phyloP scores from a whole-genome alignment of 805 yeast species.

The Candida coquimbonensis region DNA sequence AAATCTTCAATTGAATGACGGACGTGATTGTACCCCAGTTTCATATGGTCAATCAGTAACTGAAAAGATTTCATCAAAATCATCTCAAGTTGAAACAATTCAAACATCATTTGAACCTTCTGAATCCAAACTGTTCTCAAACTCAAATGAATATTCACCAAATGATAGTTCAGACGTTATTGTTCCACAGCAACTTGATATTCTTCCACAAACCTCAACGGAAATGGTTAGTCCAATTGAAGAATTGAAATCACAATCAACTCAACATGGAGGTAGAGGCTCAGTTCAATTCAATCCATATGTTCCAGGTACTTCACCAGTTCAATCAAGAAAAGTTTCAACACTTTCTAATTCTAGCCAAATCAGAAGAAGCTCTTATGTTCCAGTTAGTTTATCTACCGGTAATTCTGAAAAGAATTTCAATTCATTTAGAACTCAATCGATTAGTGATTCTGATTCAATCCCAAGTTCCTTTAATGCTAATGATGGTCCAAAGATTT shows the following conservation, averaged over 20 bases:
- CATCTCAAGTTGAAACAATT: no score
- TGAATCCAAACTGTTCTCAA: no score
- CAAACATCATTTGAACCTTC: no score
- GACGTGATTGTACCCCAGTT: no score
- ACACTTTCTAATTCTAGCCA: background rate
- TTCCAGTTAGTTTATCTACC: background rate
- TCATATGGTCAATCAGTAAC: no score
- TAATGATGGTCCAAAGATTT: background rate
- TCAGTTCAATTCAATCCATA: background rate
- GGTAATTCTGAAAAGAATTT: conserved; percentile 2
- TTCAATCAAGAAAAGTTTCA: background rate
- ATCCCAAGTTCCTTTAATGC: conserved; percentile 3
- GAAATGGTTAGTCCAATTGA: background rate
- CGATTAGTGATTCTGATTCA: conserved; percentile 2
- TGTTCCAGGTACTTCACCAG: background rate
- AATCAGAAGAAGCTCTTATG: conserved; percentile 3
- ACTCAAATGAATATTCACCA: no score
- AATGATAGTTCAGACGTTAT: no score
- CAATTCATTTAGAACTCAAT: conserved; percentile 5
- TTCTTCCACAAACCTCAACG: background rate
- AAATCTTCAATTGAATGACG: no score
- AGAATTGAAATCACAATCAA: background rate
- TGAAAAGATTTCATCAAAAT: no score
- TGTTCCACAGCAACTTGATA: no score
- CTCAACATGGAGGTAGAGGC: background rate